These are phyloP conservation scores for button mushroom (Agaricus bisporus) DNA, from an alignment of 768 basidiomycete species.

Conservation along the genomic window DNA sequence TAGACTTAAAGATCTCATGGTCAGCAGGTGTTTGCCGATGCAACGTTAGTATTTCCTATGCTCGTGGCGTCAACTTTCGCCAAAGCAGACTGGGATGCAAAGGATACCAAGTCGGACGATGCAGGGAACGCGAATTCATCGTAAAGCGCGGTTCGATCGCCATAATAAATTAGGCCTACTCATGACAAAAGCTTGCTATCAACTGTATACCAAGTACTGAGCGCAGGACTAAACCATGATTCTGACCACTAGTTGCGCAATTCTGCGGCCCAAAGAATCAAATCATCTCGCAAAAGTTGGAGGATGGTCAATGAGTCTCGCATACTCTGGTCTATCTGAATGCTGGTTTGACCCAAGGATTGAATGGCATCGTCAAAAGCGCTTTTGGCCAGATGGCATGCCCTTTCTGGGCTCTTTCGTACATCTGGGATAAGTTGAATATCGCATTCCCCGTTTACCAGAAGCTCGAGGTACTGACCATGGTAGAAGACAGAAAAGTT, in stretches of 20 bases:
- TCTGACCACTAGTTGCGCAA: constrained; percentile 26
- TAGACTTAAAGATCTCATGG: constrained; percentile 17
- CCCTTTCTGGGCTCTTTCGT: constrained; percentile 76
- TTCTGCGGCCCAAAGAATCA: constrained; percentile 81
- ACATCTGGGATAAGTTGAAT: constrained; percentile 43
- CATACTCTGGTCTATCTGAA: constrained; percentile 30
- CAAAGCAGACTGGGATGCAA: constrained; percentile 22
- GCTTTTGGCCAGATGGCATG: constrained; percentile 85
- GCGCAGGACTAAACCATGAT: too few relatives aligned
- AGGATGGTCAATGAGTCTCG: constrained; percentile 79
- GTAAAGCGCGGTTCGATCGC: constrained; percentile 1
- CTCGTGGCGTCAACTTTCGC: constrained; percentile 95
- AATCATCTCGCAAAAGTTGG: constrained; percentile 78
- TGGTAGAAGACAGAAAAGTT: constrained; percentile 96
- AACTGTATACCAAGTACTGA: too few relatives aligned
- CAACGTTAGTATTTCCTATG: constrained; percentile 92
- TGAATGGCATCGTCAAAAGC: constrained; percentile 88
- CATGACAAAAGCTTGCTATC: background rate
- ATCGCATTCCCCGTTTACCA: background rate
- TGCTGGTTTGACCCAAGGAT: constrained; percentile 44
- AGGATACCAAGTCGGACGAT: background rate
- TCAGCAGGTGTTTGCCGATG: constrained; percentile 81
- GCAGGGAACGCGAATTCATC: background rate
- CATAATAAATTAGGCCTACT: background rate
- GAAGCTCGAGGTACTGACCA: constrained; percentile 20